Evolutionary conservation across 2,329 filamentous ascomycete genomes (phyloP), one percentile per base, ranked within the genome.

Genomic region (Penicillium sp.): DNA sequence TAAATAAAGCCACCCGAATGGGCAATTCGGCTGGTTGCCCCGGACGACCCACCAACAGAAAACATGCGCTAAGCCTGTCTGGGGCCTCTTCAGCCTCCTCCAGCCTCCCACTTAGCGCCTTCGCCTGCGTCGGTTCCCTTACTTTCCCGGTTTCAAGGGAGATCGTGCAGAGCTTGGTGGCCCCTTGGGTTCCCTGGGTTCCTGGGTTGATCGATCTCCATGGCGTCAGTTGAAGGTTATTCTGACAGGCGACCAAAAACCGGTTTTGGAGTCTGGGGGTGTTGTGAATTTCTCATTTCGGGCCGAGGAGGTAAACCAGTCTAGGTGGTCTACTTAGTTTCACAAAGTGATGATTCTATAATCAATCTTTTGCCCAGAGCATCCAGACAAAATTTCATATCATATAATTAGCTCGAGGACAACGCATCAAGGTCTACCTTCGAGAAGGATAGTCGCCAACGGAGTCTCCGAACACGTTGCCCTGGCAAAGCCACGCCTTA

Each of bases 1-100:
- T 62, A 64, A 65, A 64, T 61, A 64, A 61, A 61, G 50, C 24
- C 19, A 31, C 49, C 49, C 22, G 49, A 51, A 51, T 19, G n/a
- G 49, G 49, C 36, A 51, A 39, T 31, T 27, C 11, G 33, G 54
- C 22, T 41, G 55, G 65, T 67, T 67, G 65, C 65, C 63, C 62
- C 54, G 63, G 60, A 55, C 56, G 52, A 64, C 61, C 57, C 60
- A 54, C 54, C 31, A 36, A 11, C 49, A 19, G 31, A 37, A 22
- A 7, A 3, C 33, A 50, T 4, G 2, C 36, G 27, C 46, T 35
- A 49, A 36, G 11, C 46, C 54, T 6, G 6, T 35, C 50, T 10
- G 19, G 31, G 41, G 18, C 22, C 18, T 54, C 22, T 39, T 36
- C 33, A 47, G 41, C 35, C 50, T 58, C 44, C 37, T 51, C 49